Base-by-base conservation (phyloP, 176 grass and related monocot genomes). In the Musa beccarii region DNA sequence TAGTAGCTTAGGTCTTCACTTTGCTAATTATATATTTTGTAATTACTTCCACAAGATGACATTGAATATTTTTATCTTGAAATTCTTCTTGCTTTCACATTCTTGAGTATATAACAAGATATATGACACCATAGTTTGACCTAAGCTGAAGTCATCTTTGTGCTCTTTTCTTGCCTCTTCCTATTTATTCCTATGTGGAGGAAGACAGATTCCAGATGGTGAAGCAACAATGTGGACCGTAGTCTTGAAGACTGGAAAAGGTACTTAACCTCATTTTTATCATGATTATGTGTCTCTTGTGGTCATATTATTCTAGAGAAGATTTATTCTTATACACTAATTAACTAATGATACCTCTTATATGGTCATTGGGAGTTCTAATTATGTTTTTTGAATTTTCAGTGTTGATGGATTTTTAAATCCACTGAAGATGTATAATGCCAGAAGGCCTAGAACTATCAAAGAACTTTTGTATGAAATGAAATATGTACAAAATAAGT, bases 131-230 rank as follows among this genome's bases (percentile, higher is more conserved):
- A 20, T 70, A 14, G 34, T 70, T 11, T 70, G 68, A 51, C 51
- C 10, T 19, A 16, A 51, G 19, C 68, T 70, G 68, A 70, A 51
- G 8, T 49, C 20, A 70, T 70, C 43, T 22, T 52, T 68, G 21
- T 11, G 11, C 26, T 28, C 2, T 26, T 10, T 51, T 22, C 21
- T 8, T n/a, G 15, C 12, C 66, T 49, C 24, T 68, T 68, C 25
- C 15, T 68, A 11, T 17, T 11, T 68, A 5, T 70, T n/a, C 49
- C 68, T 51, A 70, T 11, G 49, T 11, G 34, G 68, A 70, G 68
- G 68, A 70, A 70, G 68, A 52, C 68, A 70, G 68, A 70, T 70
- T 51, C 34, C 49, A 20, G 68, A 70, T 52, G 68, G 17, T 51
- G 19, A 70, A 51, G 17, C 68, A 51, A 51, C 34, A 51, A 70